A percentile compares a stretch with the other conserved stretches of the same genome.
These are phyloP conservation scores for Arabis hirsuta DNA, from an alignment of 345 rosid genomes.

Conservation along the genomic window DNA sequence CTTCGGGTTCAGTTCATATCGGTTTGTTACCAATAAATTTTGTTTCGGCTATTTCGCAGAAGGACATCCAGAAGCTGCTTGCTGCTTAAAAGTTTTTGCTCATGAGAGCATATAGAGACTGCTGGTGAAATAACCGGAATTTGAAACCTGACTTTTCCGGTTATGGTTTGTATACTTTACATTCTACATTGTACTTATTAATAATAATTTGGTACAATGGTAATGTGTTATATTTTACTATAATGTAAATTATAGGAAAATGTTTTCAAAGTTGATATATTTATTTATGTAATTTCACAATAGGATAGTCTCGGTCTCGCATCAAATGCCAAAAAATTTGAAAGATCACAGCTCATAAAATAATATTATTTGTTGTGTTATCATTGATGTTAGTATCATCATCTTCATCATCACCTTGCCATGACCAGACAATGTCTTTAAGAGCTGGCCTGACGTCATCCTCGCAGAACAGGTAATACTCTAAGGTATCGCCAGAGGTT, in stretches of 20 bases:
- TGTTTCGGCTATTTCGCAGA: constrained; percentile 31
- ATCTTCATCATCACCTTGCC: constrained; percentile 75
- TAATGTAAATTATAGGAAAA: constrained; percentile 14
- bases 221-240: background rate
- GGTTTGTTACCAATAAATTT: background rate
- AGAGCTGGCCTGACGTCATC: constrained; percentile 79
- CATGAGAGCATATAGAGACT: constrained; percentile 32
- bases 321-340: constrained; percentile 21
- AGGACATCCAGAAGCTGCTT: constrained; percentile 43
- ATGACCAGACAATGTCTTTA: constrained; percentile 80
- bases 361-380: background rate
- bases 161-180: constrained; percentile 22
- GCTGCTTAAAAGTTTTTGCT: constrained; percentile 14
- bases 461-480: constrained; percentile 60
- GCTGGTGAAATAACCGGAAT: constrained; percentile 1
- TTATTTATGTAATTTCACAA: constrained; percentile 17
- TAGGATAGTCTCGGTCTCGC: constrained; percentile 27
- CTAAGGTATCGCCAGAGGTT: constrained; percentile 61
- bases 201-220: background rate
- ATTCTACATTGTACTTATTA: background rate
- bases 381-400: constrained; percentile 6
- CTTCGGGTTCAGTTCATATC: constrained; percentile 11
- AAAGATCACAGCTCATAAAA: constrained; percentile 24
- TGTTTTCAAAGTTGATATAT: background rate
- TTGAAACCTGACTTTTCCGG: background rate